Conservation (phyloP, 345 rosid species). For the Eucalyptus grandis region DNA sequence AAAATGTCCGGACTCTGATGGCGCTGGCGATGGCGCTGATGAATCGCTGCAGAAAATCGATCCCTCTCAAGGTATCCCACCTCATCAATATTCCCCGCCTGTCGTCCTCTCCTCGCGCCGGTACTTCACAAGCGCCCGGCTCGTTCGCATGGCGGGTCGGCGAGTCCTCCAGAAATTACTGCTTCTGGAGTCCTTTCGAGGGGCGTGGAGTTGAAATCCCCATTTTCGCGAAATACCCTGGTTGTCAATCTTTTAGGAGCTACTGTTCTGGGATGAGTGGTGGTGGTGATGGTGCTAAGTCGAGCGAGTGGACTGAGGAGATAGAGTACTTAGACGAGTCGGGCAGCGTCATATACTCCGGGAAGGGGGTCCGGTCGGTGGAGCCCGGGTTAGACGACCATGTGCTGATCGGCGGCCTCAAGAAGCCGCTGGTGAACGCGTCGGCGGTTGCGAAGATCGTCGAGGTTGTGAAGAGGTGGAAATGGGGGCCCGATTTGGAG, state of each 20-base stretch:
- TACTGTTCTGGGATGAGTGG: conserved; percentile 27
- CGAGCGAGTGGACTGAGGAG: conserved; percentile 71
- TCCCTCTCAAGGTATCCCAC: background rate
- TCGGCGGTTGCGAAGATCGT: conserved; percentile 83
- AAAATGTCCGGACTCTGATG: background rate
- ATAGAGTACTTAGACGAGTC: conserved; percentile 90
- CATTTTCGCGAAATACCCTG: background rate
- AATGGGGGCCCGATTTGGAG: conserved; percentile 98
- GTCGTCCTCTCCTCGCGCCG: background rate
- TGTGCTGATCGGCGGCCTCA: conserved; percentile 72
- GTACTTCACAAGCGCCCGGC: background rate
- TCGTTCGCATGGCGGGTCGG: background rate
- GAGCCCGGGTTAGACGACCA: conserved; percentile 88
- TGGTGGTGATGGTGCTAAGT: conserved; percentile 6
- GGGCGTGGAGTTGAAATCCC: background rate
- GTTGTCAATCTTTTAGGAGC: conserved; percentile 12
- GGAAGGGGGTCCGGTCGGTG: conserved; percentile 77
- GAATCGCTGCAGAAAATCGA: background rate
- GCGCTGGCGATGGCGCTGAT: background rate
- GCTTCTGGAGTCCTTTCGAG: background rate
- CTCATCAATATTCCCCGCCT: background rate
- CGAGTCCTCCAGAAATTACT: background rate
- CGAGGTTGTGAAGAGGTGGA: conserved; percentile 91
- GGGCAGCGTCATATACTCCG: conserved; percentile 65
- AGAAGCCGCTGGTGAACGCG: conserved; percentile 69